Evolutionary conservation across 352 stramenopile species (phyloP).

Genomic region (Phytophthora lateralis): DNA sequence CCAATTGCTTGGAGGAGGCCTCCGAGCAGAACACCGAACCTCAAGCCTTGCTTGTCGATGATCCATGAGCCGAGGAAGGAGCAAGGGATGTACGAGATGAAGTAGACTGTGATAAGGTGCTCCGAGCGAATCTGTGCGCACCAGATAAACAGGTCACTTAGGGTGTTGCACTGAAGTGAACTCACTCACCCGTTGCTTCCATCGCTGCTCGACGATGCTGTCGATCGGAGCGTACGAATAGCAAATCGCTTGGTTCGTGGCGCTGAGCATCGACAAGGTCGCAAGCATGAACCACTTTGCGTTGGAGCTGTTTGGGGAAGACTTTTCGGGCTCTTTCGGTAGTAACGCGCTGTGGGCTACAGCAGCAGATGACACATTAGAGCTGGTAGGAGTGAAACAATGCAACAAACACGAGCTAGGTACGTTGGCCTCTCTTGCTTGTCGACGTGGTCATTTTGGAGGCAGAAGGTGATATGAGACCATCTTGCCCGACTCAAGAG

Average conservation of each 20-base stretch:
- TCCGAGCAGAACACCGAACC: constrained; percentile 59
- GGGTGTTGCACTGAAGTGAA: background rate
- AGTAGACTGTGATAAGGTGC: constrained; percentile 79
- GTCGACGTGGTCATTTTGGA: background rate
- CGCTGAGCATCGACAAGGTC: constrained; percentile 53
- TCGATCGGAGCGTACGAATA: constrained; percentile 77
- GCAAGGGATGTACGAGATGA: constrained; percentile 78
- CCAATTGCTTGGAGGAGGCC: constrained; percentile 54
- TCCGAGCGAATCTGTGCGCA: constrained; percentile 56
- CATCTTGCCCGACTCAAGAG: background rate
- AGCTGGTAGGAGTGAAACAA: background rate
- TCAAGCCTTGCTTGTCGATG: constrained; percentile 68
- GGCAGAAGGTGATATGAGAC: background rate
- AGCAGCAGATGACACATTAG: background rate
- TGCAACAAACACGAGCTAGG: no score
- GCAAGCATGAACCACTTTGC: constrained; percentile 69
- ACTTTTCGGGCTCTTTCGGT: background rate
- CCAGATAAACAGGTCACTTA: background rate
- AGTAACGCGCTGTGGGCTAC: background rate
- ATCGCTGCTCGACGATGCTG: constrained; percentile 53
- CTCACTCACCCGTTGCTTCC: constrained; percentile 43
- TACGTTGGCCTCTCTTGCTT: background rate
- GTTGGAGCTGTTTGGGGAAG: background rate
- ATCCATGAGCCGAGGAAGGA: constrained; percentile 80
- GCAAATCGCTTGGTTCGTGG: constrained; percentile 57